Base-by-base conservation (phyloP, 306 rosid genomes). In the Betula pendula region DNA sequence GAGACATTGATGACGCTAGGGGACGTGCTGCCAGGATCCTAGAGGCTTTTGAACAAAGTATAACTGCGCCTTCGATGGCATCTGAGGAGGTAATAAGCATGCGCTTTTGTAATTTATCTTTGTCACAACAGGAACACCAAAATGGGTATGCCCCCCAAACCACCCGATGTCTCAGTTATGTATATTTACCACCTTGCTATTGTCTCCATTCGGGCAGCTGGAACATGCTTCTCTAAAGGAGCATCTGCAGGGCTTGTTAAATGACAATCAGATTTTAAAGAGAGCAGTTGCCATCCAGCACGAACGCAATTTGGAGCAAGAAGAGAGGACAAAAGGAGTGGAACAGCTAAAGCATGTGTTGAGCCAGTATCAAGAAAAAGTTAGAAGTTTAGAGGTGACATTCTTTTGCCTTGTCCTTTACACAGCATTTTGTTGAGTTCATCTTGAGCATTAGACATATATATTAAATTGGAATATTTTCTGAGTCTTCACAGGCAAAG, bases 241-340 rank as follows among this genome's bases (percentile, higher is more conserved):
- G 71, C 84, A 80, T 73, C 29, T 76, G 48, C 84, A 84, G 70
- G 80, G 66, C 44, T 60, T 84, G 83, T 75, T 84, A 84, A 76
- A 84, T 44, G 81, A 76, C 81, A 84, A 84, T 53, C 87, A 80
- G 42, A 80, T 84, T 50, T 73, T 84, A 72, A 84, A 84, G 76
- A 84, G 81, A 84, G 87, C 84, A 1, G 77, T 84, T 22, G 79
- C 84, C 53, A 83, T 83, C 75, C 87, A 83, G 62, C 87, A 83
- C 2, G 87, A 83, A 43, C 84, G 87, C 69, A 38, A 67, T 59
- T 68, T 75, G 40, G 84, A 79, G 87, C 76, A 83, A 22, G 87
- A 83, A 55, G 87, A 83, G 81, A 83, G 77, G 69, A 40, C 72
- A 15, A 79, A 60, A 68, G 87, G 68, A 42, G 79, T 83, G 59